These are phyloP conservation scores for Aspergillus sp. DNA, from an alignment of 2,329 filamentous ascomycete genomes.

Conservation along the genomic window DNA sequence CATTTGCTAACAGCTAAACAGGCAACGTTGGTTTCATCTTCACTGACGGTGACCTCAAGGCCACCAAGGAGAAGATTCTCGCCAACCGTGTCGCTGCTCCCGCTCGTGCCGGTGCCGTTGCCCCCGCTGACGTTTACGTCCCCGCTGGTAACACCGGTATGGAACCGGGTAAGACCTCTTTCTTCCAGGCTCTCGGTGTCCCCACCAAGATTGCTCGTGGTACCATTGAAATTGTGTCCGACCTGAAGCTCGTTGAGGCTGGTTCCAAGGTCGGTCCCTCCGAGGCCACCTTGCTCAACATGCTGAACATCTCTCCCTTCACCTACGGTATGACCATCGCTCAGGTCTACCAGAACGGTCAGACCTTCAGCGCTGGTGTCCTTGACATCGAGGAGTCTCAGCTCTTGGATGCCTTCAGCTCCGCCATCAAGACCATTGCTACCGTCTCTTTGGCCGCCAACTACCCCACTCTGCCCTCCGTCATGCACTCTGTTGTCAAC, in stretches of 20 bases:
- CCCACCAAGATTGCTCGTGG: slow-evolving; percentile 99
- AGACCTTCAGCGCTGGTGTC: slow-evolving; percentile 79
- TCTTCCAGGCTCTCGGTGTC: slow-evolving; percentile 99
- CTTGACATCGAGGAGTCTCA: slow-evolving; percentile 94
- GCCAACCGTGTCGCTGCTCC: slow-evolving; percentile 96
- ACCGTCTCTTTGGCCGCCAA: slow-evolving; percentile 84
- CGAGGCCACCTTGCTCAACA: slow-evolving; percentile 97
- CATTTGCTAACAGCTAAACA: slow-evolving; percentile 17
- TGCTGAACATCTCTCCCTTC: slow-evolving; percentile 99
- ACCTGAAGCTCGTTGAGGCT: slow-evolving; percentile 96
- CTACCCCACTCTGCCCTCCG: slow-evolving; percentile 93
- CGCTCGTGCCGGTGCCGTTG: slow-evolving; percentile 94
- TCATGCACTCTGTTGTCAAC: slow-evolving; percentile 97
- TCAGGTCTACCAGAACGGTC: slow-evolving; percentile 97
- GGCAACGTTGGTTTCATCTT: slow-evolving; percentile 99
- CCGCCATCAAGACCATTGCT: slow-evolving; percentile 81
- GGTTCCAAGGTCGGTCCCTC: slow-evolving; percentile 94
- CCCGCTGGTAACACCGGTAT: slow-evolving; percentile 99
- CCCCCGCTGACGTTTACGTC: slow-evolving; percentile 87
- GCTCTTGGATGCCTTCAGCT: slow-evolving; percentile 77
- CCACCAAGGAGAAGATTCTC: slow-evolving; percentile 87
- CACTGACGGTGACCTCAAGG: slow-evolving; percentile 95
- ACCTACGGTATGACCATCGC: slow-evolving; percentile 96
- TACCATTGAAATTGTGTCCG: slow-evolving; percentile 99
- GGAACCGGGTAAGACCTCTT: slow-evolving; percentile 99